phyloP scores from a whole-genome alignment of 2,329 filamentous ascomycete genomes.

The Nigrospora sphaerica region DNA sequence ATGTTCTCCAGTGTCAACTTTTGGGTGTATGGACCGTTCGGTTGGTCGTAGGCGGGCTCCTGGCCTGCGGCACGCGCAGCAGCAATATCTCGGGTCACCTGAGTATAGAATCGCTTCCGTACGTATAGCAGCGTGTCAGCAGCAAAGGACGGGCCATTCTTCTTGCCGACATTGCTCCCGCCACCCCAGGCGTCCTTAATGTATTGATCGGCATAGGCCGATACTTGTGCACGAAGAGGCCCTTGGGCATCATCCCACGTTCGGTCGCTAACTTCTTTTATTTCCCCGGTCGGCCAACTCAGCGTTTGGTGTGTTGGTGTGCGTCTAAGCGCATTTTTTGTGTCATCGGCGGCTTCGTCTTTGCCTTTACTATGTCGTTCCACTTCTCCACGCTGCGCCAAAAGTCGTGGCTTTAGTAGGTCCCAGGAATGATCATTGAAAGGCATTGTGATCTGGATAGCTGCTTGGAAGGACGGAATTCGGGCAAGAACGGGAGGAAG shows the following conservation, averaged over 20 bases:
- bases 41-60: constrained; percentile 37
- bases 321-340: constrained; percentile 26
- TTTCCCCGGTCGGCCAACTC: constrained; percentile 32
- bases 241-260: constrained; percentile 67
- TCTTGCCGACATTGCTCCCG: constrained; percentile 55
- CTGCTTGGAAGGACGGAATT: constrained; percentile 68
- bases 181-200: constrained; percentile 59
- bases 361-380: constrained; percentile 45
- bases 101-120: constrained; percentile 58
- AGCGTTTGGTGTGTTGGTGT: constrained; percentile 10
- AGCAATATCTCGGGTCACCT: constrained; percentile 46
- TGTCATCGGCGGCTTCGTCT: constrained; percentile 21
- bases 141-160: constrained; percentile 62
- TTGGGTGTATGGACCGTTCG: constrained; percentile 47
- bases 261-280: constrained; percentile 54
- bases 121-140: constrained; percentile 64
- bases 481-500: constrained; percentile 54
- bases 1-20: constrained; percentile 74
- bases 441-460: constrained; percentile 61
- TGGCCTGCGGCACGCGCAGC: constrained; percentile 37
- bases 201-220: constrained; percentile 61
- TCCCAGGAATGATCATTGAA: constrained; percentile 66
- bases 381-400: constrained; percentile 59
- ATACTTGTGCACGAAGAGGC: constrained; percentile 58
- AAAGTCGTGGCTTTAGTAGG: constrained; percentile 57